Conservation (phyloP, 495 filamentous ascomycete species). For the Arthonia radiata region DNA sequence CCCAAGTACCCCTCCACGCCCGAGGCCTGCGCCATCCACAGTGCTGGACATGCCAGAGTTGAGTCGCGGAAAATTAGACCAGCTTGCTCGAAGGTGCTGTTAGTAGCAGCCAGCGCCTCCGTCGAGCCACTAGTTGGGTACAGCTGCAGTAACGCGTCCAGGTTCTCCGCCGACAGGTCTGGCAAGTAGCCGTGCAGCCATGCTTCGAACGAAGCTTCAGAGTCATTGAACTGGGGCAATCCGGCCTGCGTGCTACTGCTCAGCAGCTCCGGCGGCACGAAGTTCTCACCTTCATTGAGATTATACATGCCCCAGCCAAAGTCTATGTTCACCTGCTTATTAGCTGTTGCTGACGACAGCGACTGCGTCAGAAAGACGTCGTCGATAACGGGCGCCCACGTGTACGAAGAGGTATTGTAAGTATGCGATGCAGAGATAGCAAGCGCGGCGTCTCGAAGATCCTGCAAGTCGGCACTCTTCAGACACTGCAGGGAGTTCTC, state of each 20-base stretch:
- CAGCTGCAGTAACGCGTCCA: slow-evolving; percentile 14
- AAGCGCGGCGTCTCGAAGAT: slow-evolving; percentile 21
- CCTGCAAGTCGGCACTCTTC: slow-evolving; percentile 23
- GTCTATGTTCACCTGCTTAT: slow-evolving; percentile 19
- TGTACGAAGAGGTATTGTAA: slow-evolving; percentile 27
- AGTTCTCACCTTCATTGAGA: slow-evolving; percentile 21
- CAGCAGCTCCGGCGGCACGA: slow-evolving; percentile 27
- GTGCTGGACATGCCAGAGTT: slow-evolving; percentile 33
- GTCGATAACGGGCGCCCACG: slow-evolving; percentile 35
- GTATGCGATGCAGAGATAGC: slow-evolving; percentile 20
- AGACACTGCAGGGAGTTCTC: slow-evolving; percentile 21
- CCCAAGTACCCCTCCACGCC: slow-evolving; percentile 22
- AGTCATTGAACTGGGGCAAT: slow-evolving; percentile 22
- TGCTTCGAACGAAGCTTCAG: slow-evolving; percentile 17
- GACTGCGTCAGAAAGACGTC: slow-evolving; percentile 22
- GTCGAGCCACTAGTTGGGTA: slow-evolving; percentile 22
- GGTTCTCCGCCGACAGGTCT: slow-evolving; percentile 14
- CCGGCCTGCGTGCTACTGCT: too few relatives aligned
- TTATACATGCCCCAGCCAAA: slow-evolving; percentile 9
- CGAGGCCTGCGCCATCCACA: slow-evolving; percentile 26
- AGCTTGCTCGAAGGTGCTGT: slow-evolving; percentile 21
- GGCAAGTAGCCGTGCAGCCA: slow-evolving; percentile 31
- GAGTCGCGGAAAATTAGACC: slow-evolving; percentile 31
- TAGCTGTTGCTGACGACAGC: slow-evolving; percentile 18
- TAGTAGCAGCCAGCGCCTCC: slow-evolving; percentile 21